Evolutionary conservation across 2,329 filamentous ascomycete species (phyloP).

Genomic region (Fusarium sulawesiense): DNA sequence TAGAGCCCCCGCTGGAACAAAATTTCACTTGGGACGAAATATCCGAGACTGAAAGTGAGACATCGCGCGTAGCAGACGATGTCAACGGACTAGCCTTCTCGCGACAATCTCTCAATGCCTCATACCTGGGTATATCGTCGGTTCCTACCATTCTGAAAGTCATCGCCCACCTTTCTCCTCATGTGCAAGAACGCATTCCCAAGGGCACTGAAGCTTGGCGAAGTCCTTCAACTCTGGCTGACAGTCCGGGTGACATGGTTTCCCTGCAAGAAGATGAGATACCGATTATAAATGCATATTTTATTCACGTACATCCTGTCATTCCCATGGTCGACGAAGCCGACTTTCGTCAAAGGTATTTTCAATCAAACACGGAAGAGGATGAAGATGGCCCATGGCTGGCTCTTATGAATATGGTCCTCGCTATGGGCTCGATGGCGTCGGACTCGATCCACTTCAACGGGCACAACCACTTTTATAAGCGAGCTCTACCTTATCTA

Average conservation of each 20-base stretch:
- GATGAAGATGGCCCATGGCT: conserved; percentile 73
- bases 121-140: conserved; percentile 79
- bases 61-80: conserved; percentile 14
- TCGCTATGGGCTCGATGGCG: conserved; percentile 77
- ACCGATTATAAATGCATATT: conserved; percentile 68
- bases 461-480: conserved; percentile 64
- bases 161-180: conserved; percentile 65
- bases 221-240: not conserved
- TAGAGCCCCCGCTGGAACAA: conserved; percentile 1
- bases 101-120: conserved; percentile 59
- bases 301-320: conserved; percentile 77
- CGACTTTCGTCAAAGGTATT: conserved; percentile 61
- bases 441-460: conserved; percentile 75
- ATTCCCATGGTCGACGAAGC: conserved; percentile 80
- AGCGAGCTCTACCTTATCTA: conserved; percentile 73
- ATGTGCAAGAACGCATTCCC: conserved; percentile 57
- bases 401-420: conserved; percentile 79
- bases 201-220: not conserved
- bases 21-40: conserved; percentile 25
- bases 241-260: not conserved
- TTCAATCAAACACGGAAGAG: conserved; percentile 54
- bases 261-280: not conserved
- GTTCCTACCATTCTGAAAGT: conserved; percentile 18
- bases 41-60: conserved; percentile 2
- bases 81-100: conserved; percentile 66